Evolutionary conservation across 2,329 filamentous ascomycete species (phyloP).

Genomic region (Colletotrichum sp.): DNA sequence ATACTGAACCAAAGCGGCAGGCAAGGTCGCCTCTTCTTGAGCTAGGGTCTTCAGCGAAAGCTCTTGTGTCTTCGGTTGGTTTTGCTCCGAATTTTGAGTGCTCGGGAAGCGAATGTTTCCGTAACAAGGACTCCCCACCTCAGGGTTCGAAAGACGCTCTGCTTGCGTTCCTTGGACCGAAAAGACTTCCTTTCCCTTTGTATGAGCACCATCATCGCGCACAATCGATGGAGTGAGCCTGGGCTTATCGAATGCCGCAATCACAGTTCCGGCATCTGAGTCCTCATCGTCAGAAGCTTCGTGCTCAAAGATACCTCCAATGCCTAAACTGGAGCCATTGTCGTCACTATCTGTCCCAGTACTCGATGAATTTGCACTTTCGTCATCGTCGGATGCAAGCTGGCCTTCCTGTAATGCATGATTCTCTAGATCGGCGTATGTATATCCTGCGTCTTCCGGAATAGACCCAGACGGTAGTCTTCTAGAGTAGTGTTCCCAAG

Average conservation of each 20-base stretch:
- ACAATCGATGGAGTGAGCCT: not conserved
- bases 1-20: not conserved
- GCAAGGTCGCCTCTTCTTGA: not conserved
- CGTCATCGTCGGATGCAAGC: not conserved
- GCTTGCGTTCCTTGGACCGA: not conserved
- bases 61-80: not conserved
- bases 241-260: not conserved
- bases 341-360: not conserved
- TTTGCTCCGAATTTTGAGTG: accelerated
- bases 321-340: not conserved
- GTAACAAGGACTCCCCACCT: not conserved
- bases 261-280: not conserved
- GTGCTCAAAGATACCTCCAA: no score
- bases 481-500: not conserved
- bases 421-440: not conserved
- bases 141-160: not conserved
- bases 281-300: not conserved
- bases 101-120: not conserved
- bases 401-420: not conserved
- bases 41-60: not conserved
- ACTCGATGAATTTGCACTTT: not conserved
- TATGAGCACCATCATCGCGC: accelerated
- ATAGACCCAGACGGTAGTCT: not conserved
- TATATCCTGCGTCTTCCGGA: not conserved
- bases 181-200: not conserved